Evolutionary conservation across 768 basidiomycete genomes (phyloP).

Genomic region (Lactarius psammicola): DNA sequence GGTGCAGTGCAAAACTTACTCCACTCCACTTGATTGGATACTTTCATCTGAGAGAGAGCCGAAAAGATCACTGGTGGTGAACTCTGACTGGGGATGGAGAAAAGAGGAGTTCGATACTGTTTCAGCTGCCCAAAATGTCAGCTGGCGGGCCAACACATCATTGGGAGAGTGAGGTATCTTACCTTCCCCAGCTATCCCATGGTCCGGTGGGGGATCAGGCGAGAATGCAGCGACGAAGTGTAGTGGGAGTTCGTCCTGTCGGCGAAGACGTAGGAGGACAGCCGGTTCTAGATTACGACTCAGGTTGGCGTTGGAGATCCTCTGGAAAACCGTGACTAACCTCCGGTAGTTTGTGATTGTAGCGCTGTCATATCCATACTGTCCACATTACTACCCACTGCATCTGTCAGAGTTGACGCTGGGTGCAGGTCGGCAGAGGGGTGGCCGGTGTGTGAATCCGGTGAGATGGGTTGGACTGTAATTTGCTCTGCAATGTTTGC

Average conservation of each 20-base stretch:
- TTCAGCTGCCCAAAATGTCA: neutral
- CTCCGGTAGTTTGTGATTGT: constrained; percentile 3
- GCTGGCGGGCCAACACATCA: neutral
- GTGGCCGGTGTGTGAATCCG: neutral
- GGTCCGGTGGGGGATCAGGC: neutral
- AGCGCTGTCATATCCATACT: neutral
- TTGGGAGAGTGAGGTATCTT: neutral
- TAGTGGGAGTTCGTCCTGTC: neutral
- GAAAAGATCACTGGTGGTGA: neutral
- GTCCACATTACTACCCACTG: neutral
- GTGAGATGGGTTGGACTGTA: neutral
- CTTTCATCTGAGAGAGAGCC: neutral
- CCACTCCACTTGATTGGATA: neutral
- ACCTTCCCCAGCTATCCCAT: neutral
- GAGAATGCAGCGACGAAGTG: neutral
- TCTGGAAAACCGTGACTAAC: neutral
- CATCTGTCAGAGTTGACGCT: neutral
- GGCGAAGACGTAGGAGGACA: neutral
- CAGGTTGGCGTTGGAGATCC: neutral
- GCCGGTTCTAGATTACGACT: neutral
- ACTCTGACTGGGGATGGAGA: neutral
- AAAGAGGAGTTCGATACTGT: neutral
- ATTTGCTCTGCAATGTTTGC: neutral
- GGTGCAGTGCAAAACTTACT: neutral
- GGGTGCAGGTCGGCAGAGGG: neutral